Percentiles rank a stretch among this genome's conserved stretches.
phyloP scores from a whole-genome alignment of 495 filamentous ascomycete genomes.

The Viridothelium virens region DNA sequence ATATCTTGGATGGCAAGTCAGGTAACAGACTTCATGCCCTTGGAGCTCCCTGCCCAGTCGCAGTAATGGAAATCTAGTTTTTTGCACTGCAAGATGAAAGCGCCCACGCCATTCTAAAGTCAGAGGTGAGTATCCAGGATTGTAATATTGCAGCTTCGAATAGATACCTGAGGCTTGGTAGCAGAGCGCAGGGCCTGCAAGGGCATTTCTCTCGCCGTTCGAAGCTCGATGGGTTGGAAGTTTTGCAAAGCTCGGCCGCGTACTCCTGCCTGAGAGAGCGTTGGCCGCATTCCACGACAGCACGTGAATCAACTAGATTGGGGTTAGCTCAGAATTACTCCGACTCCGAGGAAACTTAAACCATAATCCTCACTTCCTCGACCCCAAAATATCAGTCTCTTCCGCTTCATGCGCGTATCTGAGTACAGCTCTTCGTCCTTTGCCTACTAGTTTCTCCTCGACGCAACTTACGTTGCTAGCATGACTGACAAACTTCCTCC shows the following conservation, averaged over 20 bases:
- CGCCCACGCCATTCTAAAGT: conserved; percentile 82
- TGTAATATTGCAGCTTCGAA: neutral
- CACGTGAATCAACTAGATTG: neutral
- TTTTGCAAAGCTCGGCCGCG: conserved; percentile 4
- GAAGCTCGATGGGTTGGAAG: neutral
- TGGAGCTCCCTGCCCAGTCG: conserved; percentile 84
- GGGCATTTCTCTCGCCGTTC: conserved; percentile 47
- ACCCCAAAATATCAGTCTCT: neutral
- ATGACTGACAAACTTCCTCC: conserved; percentile 97
- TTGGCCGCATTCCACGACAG: neutral
- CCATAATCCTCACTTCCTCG: no score
- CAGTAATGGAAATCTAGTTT: conserved; percentile 93
- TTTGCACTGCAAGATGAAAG: conserved; percentile 96
- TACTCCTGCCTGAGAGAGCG: neutral
- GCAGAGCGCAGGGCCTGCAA: conserved; percentile 51
- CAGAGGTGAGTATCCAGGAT: conserved; percentile 1
- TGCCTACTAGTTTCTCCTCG: neutral
- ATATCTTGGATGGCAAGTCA: neutral
- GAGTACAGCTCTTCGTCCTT: neutral
- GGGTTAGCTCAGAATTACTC: no score
- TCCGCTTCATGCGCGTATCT: no score
- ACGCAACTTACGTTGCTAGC: neutral
- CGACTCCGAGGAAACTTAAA: no score
- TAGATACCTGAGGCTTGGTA: conserved; percentile 54
- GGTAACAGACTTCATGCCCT: conserved; percentile 78